Evolutionary conservation across 495 filamentous ascomycete genomes (phyloP).

Genomic region (Hypoxylon rickii): DNA sequence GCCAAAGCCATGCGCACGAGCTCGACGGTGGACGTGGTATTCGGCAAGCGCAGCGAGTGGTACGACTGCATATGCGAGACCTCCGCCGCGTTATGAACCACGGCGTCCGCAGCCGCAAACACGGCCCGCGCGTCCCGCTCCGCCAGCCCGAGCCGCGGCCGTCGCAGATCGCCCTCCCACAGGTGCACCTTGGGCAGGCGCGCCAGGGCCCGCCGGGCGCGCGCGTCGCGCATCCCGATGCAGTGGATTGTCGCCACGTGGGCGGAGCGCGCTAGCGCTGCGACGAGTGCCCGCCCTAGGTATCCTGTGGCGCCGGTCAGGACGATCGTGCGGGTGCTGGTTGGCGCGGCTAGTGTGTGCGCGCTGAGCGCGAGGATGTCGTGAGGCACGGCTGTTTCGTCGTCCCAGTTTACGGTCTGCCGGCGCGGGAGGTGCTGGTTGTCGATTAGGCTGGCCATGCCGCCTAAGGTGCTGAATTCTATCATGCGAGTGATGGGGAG

Average conservation of each 20-base stretch:
- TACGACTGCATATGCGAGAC: conserved; percentile 57
- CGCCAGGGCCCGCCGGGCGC: neutral
- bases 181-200: conserved; percentile 37
- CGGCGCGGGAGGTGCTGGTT: neutral
- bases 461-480: conserved; percentile 32
- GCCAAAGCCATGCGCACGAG: conserved; percentile 41
- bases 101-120: conserved; percentile 39
- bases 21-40: conserved; percentile 50
- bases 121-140: conserved; percentile 28
- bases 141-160: conserved; percentile 47
- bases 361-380: neutral
- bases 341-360: neutral
- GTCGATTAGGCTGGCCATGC: conserved; percentile 34
- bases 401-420: conserved; percentile 29
- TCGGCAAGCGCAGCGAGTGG: conserved; percentile 43
- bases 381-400: conserved; percentile 20
- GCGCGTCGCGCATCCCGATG: conserved; percentile 3
- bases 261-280: conserved; percentile 3
- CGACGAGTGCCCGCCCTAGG: conserved; percentile 26
- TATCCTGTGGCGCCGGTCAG: conserved; percentile 45
- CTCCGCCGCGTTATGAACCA: conserved; percentile 60
- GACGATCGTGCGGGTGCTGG: conserved; percentile 1
- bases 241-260: conserved; percentile 24
- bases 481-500: conserved; percentile 35
- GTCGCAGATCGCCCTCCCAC: conserved; percentile 47